Conservation (phyloP, 2,329 filamentous ascomycete genomes). For the Pseudogymnoascus sp. region DNA sequence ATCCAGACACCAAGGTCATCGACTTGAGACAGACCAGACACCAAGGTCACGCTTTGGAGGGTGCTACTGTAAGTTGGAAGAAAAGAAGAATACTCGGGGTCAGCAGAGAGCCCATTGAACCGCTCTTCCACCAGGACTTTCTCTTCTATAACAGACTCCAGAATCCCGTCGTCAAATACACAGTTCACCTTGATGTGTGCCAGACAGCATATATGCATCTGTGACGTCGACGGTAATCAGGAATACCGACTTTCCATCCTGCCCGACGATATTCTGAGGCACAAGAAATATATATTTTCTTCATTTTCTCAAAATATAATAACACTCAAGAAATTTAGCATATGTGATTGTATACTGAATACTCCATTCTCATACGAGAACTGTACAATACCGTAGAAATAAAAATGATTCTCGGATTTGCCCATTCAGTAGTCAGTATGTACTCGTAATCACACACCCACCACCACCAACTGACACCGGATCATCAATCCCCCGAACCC, state of each 20-base stretch:
- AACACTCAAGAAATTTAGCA: neutral
- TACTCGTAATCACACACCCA: neutral
- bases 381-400: neutral
- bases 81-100: neutral
- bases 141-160: neutral
- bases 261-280: neutral
- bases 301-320: neutral
- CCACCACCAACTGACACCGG: neutral
- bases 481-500: neutral
- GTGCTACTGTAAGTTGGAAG: neutral
- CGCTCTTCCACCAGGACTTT: neutral
- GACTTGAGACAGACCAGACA: neutral
- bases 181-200: neutral
- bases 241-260: neutral
- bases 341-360: neutral
- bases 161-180: neutral
- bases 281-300: neutral
- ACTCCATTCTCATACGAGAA: neutral
- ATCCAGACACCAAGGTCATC: neutral
- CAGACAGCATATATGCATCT: neutral
- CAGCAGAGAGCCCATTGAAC: neutral
- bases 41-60: neutral
- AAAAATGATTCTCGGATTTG: neutral
- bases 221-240: neutral
- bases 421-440: neutral